Evolutionary conservation across 2,329 filamentous ascomycete species (phyloP).

Genomic region (Colletotrichum tamarilloi): DNA sequence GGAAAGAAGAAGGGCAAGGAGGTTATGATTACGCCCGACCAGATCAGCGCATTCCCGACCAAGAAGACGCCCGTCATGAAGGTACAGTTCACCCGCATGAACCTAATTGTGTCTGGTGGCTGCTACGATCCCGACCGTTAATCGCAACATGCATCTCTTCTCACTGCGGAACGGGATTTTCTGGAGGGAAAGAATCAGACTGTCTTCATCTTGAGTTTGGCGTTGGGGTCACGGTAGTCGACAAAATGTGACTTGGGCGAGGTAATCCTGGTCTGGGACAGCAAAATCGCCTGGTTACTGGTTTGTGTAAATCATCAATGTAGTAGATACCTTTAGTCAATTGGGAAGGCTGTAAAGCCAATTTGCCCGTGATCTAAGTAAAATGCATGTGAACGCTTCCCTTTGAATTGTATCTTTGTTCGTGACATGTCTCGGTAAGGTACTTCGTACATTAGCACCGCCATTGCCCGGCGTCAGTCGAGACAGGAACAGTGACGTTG

Average conservation of each 20-base stretch:
- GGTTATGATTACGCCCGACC: slow-evolving; percentile 88
- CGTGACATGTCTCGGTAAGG: too few species aligned
- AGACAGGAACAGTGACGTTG: background rate
- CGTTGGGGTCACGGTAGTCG: slow-evolving; percentile 29
- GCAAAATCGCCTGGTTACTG: slow-evolving; percentile 2
- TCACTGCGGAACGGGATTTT: background rate
- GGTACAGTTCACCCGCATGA: slow-evolving; percentile 95
- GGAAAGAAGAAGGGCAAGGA: slow-evolving; percentile 88
- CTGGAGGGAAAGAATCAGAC: background rate
- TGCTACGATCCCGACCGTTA: slow-evolving; percentile 69
- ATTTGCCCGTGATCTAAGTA: background rate
- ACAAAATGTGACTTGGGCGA: slow-evolving; percentile 12
- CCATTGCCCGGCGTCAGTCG: background rate
- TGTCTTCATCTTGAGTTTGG: slow-evolving; percentile 32
- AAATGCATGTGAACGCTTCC: background rate
- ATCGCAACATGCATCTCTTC: background rate
- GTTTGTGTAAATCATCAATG: slow-evolving; percentile 23
- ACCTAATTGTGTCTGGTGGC: slow-evolving; percentile 88
- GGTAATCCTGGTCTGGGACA: slow-evolving; percentile 11
- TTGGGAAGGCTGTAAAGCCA: background rate
- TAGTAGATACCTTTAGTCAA: slow-evolving; percentile 5
- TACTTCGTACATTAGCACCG: too few species aligned
- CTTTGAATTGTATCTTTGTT: too few species aligned
- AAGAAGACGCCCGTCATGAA: slow-evolving; percentile 97
- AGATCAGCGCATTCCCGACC: slow-evolving; percentile 93